Conservation (phyloP, 1,139 yeast genomes). For the Pichia inconspicua region DNA sequence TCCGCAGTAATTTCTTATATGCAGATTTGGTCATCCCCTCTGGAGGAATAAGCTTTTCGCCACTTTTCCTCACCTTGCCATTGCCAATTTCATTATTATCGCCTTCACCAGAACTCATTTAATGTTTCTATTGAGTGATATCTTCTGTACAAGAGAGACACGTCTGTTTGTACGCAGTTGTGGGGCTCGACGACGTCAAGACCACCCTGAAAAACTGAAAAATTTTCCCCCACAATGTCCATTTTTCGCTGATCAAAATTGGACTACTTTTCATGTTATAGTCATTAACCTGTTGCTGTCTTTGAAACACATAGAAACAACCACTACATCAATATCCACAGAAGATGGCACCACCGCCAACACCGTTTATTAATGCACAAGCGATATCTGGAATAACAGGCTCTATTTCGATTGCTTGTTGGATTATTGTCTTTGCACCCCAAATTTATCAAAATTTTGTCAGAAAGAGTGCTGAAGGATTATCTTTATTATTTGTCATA, state of each 20-base stretch:
- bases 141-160: too few relatives aligned
- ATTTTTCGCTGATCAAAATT: too few relatives aligned
- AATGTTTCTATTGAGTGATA: too few relatives aligned
- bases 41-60: conserved; percentile 39
- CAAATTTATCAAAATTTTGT: conserved; percentile 88
- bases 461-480: conserved; percentile 79
- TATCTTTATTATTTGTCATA: conserved; percentile 72
- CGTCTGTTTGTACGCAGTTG: too few relatives aligned
- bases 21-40: conserved; percentile 81
- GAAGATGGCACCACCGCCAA: conserved; percentile 52
- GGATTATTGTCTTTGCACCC: conserved; percentile 97
- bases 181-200: too few relatives aligned
- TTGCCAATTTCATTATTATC: too few relatives aligned
- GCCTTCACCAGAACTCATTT: background rate
- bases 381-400: conserved; percentile 85
- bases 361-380: conserved; percentile 55
- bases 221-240: too few relatives aligned
- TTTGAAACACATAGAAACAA: too few relatives aligned
- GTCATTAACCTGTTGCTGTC: too few relatives aligned
- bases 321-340: too few relatives aligned
- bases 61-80: conserved; percentile 5
- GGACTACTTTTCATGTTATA: too few relatives aligned
- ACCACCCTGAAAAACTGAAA: too few relatives aligned
- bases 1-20: conserved; percentile 65
- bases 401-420: conserved; percentile 88